phyloP scores from a whole-genome alignment of 1,284 basidiomycete species.

The Coniferiporia weirii region DNA sequence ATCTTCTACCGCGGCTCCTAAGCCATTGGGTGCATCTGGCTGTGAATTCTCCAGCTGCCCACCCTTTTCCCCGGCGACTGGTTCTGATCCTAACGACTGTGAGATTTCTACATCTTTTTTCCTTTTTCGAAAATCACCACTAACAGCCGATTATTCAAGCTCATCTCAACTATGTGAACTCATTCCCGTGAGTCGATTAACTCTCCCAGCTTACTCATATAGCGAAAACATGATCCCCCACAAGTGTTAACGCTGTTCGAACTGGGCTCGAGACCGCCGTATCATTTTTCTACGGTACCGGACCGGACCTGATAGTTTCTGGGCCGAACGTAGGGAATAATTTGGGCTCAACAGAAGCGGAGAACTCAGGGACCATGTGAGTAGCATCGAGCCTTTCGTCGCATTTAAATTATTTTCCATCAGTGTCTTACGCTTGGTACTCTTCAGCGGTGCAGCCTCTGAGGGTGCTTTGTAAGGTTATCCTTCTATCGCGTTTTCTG shows the following conservation, averaged over 20 bases:
- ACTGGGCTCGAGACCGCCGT: conserved; percentile 45
- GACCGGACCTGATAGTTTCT: conserved; percentile 46
- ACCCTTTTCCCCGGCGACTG: conserved; percentile 38
- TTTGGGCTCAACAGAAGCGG: conserved; percentile 20
- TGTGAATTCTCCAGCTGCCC: conserved; percentile 41
- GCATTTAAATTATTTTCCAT: not conserved
- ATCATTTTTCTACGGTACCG: conserved; percentile 34
- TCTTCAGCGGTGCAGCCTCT: conserved; percentile 41
- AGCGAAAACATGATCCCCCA: not conserved
- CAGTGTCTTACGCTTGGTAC: no score
- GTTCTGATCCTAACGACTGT: conserved; percentile 40
- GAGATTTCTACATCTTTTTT: conserved; percentile 21
- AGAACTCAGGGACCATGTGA: conserved; percentile 45
- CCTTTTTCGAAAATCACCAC: not conserved
- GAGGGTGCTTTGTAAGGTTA: conserved; percentile 42
- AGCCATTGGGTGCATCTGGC: conserved; percentile 27
- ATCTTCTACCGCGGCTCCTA: conserved; percentile 24
- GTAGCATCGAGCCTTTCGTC: conserved; percentile 14
- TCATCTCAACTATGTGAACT: conserved; percentile 19
- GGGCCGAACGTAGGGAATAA: conserved; percentile 48
- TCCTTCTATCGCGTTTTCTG: conserved; percentile 48
- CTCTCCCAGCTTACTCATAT: not conserved
- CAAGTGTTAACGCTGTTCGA: conserved; percentile 37
- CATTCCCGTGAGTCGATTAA: conserved; percentile 13
- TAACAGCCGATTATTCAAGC: not conserved